Evolutionary conservation across 1,284 basidiomycete genomes (phyloP), one percentile per base, ranked within the genome.

Genomic region (Quambalaria eucalypti): DNA sequence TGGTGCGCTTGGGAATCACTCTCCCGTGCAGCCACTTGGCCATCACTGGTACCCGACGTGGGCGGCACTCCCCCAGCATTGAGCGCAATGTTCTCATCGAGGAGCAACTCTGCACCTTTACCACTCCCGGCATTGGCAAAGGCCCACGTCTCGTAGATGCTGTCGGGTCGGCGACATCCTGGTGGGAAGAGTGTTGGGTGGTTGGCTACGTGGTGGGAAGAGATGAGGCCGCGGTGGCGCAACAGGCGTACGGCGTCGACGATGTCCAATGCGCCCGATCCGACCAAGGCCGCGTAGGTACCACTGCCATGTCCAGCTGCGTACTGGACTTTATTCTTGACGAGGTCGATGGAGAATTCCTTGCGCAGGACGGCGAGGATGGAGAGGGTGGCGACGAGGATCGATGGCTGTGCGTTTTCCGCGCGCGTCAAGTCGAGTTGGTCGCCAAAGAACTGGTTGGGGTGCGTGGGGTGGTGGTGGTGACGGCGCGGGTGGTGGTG

Each of bases 91-190:
- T 28, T 23, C 8, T 42, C 48, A 2, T 52, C 47, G 16, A 50
- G 38, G 28, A 59, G 21, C 36, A 66, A 38, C 39, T 68, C 66
- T n/a, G 66, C 66, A 14, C 68, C 66, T 19, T 58, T 49, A 23
- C 56, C 44, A 19, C 52, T 48, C 1, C 68, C 69, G 2, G 72
- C 66, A 21, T 74, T 75, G 31, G 71, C 62, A 51, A 74, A 75
- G 2, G 68, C 73, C 73, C 73, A 74, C 10, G 71, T 73, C 54
- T 73, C 71, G 56, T 71, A 75, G 26, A 73, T 57, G 56, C 60
- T 71, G 8, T 62, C 66, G 0, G 71, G 73, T 42, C 57, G 64
- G 38, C 57, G 51, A 48, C 71, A 71, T 21, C 73, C 73, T 6
- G 51, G 48, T 0, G 73, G 73, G 54, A 74, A 75, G 16, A 74